phyloP scores from a whole-genome alignment of 352 stramenopile genomes.

The Poterioochromonas sp. region DNA sequence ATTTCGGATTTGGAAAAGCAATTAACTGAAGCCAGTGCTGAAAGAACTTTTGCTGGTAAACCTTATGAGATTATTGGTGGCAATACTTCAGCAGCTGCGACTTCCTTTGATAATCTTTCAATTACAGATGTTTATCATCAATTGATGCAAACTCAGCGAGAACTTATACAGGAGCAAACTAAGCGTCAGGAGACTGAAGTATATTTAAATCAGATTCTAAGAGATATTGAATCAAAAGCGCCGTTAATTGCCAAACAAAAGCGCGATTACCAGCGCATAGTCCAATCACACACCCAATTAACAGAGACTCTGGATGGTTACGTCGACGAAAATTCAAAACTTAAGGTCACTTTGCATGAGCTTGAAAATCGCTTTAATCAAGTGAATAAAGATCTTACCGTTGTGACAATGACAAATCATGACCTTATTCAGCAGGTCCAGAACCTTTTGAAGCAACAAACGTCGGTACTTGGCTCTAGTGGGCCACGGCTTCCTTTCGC shows the following conservation, averaged over 20 bases:
- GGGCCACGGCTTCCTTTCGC: too few relatives aligned
- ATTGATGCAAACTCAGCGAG: conserved; percentile 71
- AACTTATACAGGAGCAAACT: conserved; percentile 59
- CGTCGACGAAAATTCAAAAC: conserved; percentile 48
- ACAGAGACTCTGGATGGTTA: conserved; percentile 58
- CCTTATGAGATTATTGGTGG: neutral
- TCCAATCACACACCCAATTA: conserved; percentile 65
- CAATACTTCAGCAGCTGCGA: neutral
- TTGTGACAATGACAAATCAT: conserved; percentile 64
- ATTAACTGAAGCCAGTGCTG: neutral
- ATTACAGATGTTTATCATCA: conserved; percentile 77
- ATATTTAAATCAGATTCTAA: conserved; percentile 75
- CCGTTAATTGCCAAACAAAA: conserved; percentile 73
- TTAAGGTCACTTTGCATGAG: conserved; percentile 48
- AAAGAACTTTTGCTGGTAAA: neutral
- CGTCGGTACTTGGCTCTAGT: conserved; percentile 56
- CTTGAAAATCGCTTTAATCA: conserved; percentile 59
- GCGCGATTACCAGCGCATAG: conserved; percentile 71
- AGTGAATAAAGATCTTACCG: conserved; percentile 59
- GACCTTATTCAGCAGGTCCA: conserved; percentile 83
- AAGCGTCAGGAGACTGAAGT: conserved; percentile 75
- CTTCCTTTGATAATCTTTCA: conserved; percentile 46
- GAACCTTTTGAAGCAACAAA: conserved; percentile 49
- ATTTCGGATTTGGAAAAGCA: neutral
- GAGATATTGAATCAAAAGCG: conserved; percentile 78